Conservation (phyloP, 306 rosid genomes). For the Rubus idaeus region DNA sequence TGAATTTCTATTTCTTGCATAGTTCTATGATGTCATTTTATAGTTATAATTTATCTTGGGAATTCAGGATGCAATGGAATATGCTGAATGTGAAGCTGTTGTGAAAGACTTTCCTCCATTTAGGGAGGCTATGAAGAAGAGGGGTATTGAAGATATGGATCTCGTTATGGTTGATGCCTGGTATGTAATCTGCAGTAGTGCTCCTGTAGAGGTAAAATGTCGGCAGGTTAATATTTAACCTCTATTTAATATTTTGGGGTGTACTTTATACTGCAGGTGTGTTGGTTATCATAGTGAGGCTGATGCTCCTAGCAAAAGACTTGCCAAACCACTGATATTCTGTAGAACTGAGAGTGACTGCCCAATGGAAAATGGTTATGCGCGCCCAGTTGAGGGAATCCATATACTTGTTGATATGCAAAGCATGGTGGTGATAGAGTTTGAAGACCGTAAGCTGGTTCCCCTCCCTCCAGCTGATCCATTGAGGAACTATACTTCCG, state of each 20-base stretch:
- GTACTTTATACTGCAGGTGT: slow-evolving; percentile 58
- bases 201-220: neutral
- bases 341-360: slow-evolving; percentile 94
- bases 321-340: slow-evolving; percentile 83
- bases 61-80: slow-evolving; percentile 79
- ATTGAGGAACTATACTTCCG: slow-evolving; percentile 84
- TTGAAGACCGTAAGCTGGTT: slow-evolving; percentile 87
- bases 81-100: slow-evolving; percentile 91
- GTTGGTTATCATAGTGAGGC: slow-evolving; percentile 79
- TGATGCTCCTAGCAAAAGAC: slow-evolving; percentile 83
- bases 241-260: neutral
- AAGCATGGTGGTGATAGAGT: slow-evolving; percentile 81
- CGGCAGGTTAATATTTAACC: neutral
- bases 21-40: neutral
- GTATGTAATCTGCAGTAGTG: slow-evolving; percentile 32
- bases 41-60: neutral
- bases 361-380: slow-evolving; percentile 96
- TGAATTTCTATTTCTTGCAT: neutral
- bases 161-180: slow-evolving; percentile 94
- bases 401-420: slow-evolving; percentile 84
- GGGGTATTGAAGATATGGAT: slow-evolving; percentile 96
- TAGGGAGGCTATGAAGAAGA: slow-evolving; percentile 90
- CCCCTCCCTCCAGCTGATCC: slow-evolving; percentile 96
- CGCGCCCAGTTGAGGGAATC: slow-evolving; percentile 93
- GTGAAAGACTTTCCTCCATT: slow-evolving; percentile 88